These are phyloP conservation scores for Skeletonema marinoi DNA, from an alignment of 108 stramenopile genomes.

Conservation along the genomic window DNA sequence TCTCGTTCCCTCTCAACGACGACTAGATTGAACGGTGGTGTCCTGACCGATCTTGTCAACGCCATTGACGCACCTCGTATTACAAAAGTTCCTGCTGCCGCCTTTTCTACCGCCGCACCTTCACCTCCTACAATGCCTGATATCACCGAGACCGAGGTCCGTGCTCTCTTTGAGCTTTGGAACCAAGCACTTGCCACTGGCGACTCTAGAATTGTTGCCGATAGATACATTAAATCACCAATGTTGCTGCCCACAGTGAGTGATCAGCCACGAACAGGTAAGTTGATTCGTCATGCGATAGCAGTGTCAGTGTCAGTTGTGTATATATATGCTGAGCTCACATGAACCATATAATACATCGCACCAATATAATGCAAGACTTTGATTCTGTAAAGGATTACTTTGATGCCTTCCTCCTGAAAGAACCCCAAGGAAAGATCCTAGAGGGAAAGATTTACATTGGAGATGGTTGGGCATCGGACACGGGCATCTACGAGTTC, in stretches of 20 bases:
- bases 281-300: too few species aligned
- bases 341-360: too few species aligned
- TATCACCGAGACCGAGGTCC: constrained; percentile 56
- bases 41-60: too few species aligned
- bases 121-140: too few species aligned
- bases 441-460: constrained; percentile 38
- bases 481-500: constrained; percentile 58
- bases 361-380: not conserved
- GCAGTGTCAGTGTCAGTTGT: too few species aligned
- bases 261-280: constrained; percentile 40
- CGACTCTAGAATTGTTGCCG: constrained; percentile 55
- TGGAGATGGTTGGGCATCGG: constrained; percentile 52
- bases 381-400: constrained; percentile 50
- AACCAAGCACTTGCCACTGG: constrained; percentile 66
- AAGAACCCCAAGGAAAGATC: constrained; percentile 53
- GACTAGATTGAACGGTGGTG: too few species aligned
- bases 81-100: too few species aligned
- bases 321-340: too few species aligned
- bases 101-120: too few species aligned
- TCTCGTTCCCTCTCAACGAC: too few species aligned
- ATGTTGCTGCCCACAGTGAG: constrained; percentile 53
- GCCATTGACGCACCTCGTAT: too few species aligned
- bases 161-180: constrained; percentile 71
- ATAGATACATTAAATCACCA: constrained; percentile 51
- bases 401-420: constrained; percentile 49